Base-by-base conservation (phyloP, 1,139 yeast species). In the Blastobotrys apis region DNA sequence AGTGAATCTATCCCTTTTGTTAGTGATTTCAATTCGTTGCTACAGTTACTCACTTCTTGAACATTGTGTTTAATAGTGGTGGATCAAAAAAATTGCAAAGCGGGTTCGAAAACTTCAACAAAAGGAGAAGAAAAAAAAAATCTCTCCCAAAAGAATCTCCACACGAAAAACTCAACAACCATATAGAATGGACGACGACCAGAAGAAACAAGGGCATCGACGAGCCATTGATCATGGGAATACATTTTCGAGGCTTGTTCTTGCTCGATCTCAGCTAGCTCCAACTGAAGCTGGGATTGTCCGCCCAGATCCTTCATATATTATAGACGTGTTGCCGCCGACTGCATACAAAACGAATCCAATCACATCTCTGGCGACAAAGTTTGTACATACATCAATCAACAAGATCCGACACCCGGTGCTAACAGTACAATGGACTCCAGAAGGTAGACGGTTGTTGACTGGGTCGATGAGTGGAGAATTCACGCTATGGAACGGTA, bases 381-480 rank as follows among this genome's bases (percentile, higher is more conserved):
- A 88, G 58, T 90, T 90, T 62, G 94, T 88, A 1, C 97, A 92
- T 67, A 75, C 90, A 41, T 82, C 95, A 47, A 81, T 94, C 27
- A 92, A 90, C 67, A 92, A 92, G 66, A 88, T 90, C 17, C 82
- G 85, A 57, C 96, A 90, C 66, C 87, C 95, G 0, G 88, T 92
- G 42, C 86, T 88, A 57, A 84, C 94, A 1, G 85, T 88, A 10
- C 80, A 79, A 62, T 92, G 97, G 96, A 92, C 98, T 0, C 97
- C 97, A 0, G 97, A 90, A 55, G 97, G 97, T 0, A 73, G 97
- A 53, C 71, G 98, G 52, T 71, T 94, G 48, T 73, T 92, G 41
- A 95, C 94, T 5, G 95, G 95, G 0, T 80, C 94, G 15, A 88
- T 85, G 66, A 80, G 88, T 51, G 99, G 99, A 27, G 99, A 92